Evolutionary conservation across 805 yeast species (phyloP).

Genomic region (Yamadazyma sp.): DNA sequence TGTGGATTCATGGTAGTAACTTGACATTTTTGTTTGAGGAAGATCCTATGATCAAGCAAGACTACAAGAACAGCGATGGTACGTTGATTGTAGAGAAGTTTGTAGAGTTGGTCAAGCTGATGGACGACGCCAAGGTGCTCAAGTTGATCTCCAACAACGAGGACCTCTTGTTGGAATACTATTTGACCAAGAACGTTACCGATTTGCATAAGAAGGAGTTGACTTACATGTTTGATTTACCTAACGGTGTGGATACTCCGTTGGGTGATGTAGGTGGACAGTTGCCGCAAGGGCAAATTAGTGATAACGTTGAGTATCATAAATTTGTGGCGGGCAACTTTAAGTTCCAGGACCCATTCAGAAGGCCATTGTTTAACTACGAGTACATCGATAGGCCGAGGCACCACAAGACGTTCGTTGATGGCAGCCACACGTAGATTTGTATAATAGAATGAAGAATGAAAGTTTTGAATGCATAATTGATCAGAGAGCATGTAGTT

Average conservation of each 20-base stretch:
- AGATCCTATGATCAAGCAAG: constrained; percentile 15
- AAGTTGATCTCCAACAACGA: constrained; percentile 20
- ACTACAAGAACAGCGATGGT: constrained; percentile 12
- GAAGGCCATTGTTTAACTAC: constrained; percentile 27
- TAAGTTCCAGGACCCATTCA: constrained; percentile 24
- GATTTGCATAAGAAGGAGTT: constrained; percentile 24
- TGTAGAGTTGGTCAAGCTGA: constrained; percentile 16
- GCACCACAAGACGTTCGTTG: constrained; percentile 16
- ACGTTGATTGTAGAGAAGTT: constrained; percentile 18
- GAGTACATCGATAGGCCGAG: constrained; percentile 26
- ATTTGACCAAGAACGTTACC: constrained; percentile 22
- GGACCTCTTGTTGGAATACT: constrained; percentile 18
- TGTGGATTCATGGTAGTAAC: constrained; percentile 20
- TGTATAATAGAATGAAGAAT: neutral
- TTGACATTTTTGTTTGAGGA: constrained; percentile 15
- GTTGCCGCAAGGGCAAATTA: constrained; percentile 14
- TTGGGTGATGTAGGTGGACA: constrained; percentile 22
- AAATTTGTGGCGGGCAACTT: constrained; percentile 19
- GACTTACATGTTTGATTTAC: constrained; percentile 18
- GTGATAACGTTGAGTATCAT: constrained; percentile 21
- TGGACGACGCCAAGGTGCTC: constrained; percentile 21
- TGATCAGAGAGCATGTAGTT: too few relatives aligned
- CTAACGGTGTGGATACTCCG: constrained; percentile 22
- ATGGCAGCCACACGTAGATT: neutral
- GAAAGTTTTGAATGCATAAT: too few relatives aligned